A percentile compares a stretch with the other conserved stretches of the same genome.
Conservation (phyloP, 331 rosid genomes). For the Malus hybrid region DNA sequence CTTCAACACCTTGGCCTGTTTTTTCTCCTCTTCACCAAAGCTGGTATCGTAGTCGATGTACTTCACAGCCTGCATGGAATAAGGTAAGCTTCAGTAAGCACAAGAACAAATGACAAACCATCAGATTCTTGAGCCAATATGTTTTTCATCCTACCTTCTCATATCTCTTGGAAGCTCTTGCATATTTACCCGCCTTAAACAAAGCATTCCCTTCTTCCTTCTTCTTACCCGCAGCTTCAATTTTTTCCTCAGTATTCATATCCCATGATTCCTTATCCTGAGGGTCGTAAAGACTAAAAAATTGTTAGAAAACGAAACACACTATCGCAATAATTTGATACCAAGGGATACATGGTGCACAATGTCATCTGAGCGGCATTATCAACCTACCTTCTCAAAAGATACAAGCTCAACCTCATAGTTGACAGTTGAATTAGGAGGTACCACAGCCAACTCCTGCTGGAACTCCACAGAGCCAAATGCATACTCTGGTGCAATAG, state of each 20-base stretch:
- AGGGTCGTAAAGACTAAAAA: not conserved
- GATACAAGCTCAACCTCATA: constrained; percentile 83
- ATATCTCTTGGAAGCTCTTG: constrained; percentile 82
- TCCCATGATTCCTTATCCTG: constrained; percentile 98
- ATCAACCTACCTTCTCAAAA: constrained; percentile 60
- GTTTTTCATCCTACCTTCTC: constrained; percentile 52
- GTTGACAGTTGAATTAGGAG: constrained; percentile 70
- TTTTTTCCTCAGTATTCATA: constrained; percentile 61
- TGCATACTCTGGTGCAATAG: constrained; percentile 78
- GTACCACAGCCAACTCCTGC: constrained; percentile 70
- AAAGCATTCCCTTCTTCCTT: constrained; percentile 89
- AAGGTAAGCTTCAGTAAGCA: not conserved
- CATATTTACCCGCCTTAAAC: constrained; percentile 77
- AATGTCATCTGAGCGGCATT: not conserved
- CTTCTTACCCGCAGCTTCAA: constrained; percentile 76
- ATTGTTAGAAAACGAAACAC: not conserved
- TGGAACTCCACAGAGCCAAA: constrained; percentile 60
- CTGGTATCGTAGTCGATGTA: constrained; percentile 55
- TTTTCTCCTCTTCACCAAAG: constrained; percentile 76
- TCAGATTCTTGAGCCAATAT: not conserved
- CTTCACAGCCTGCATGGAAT: constrained; percentile 59
- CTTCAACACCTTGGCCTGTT: constrained; percentile 60
- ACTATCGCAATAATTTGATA: not conserved
- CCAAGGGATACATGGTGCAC: not conserved
- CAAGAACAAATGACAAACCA: not conserved